These are phyloP conservation scores for Ormosia semicastrata DNA, from an alignment of 306 rosid genomes.

Conservation along the genomic window DNA sequence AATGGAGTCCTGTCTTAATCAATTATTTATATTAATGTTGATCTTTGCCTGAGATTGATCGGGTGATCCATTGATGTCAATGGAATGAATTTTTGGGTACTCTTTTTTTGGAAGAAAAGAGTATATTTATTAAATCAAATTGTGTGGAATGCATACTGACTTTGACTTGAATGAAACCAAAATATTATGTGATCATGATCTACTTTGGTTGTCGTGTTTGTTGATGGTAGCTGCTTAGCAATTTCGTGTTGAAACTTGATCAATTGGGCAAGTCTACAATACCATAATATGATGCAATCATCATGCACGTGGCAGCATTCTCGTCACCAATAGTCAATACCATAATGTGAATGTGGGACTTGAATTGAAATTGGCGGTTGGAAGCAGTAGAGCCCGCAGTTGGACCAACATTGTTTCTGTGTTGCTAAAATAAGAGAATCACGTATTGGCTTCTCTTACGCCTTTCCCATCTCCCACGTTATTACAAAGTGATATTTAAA, in stretches of 20 bases:
- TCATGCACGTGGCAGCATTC: background rate
- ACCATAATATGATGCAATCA: background rate
- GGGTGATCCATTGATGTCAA: background rate
- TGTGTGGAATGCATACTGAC: background rate
- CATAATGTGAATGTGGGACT: background rate
- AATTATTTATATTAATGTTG: background rate
- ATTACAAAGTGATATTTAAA: too few relatives aligned
- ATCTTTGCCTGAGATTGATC: background rate
- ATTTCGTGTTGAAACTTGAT: background rate
- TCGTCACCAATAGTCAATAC: background rate
- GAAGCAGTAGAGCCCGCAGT: background rate
- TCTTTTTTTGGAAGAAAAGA: background rate
- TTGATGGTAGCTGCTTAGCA: background rate
- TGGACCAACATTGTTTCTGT: background rate
- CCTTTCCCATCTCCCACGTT: too few relatives aligned
- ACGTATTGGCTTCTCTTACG: background rate
- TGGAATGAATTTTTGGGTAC: background rate
- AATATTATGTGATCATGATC: background rate
- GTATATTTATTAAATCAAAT: background rate
- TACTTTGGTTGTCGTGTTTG: background rate
- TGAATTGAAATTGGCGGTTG: background rate
- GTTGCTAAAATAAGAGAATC: background rate
- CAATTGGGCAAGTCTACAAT: background rate
- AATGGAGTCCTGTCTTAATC: background rate
- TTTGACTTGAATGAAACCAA: conserved; percentile 19